Base-by-base conservation (phyloP, 1,139 yeast species). In the Sugiyamaella japonica region DNA sequence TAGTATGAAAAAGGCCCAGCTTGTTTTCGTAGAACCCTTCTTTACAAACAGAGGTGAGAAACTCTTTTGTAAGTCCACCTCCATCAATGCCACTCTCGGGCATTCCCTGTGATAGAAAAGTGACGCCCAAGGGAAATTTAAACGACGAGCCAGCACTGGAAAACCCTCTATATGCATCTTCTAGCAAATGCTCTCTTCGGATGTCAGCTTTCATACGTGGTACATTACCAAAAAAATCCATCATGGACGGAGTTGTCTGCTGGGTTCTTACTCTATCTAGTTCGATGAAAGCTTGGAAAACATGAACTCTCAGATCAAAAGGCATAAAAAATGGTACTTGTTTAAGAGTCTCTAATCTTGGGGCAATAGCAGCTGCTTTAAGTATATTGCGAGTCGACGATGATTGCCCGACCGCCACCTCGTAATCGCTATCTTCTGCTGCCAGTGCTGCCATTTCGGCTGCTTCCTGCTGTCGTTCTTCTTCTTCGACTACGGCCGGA, bases 61-160 rank as follows among this genome's bases (percentile, higher is more conserved):
- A 85, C 65, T 93, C 99, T 68, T 93, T 91, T 0, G 98, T 91
- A 20, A 93, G 76, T 1, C 99, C 99, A 9, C 99, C 99, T 4
- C 99, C 99, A 70, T 93, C 99, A 53, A 93, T 86, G 0, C 99
- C 99, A 0, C 87, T 93, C 64, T 87, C 95, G 43, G 76, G 80
- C 28, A 80, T 82, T 0, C 95, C 96, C 56, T 85, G 81, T 65
- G 88, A 87, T 50, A 74, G 75, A 64, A 93, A 90, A 6, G 79
- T 77, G 2, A 93, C 90, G 1, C 80, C 75, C 13, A 91, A 70
- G 37, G 76, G 77, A 23, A 78, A 68, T 64, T 86, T 89, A 68
- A 93, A 80, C 6, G 73, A 68, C 0, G 83, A 81, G 16, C 55
- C 54, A n/a, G 75, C 62, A 5, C 71, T 70, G 52, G 76, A 75